Evolutionary conservation across 805 yeast species (phyloP), one percentile per base, ranked within the genome.

Genomic region (Nematodospora valgi): DNA sequence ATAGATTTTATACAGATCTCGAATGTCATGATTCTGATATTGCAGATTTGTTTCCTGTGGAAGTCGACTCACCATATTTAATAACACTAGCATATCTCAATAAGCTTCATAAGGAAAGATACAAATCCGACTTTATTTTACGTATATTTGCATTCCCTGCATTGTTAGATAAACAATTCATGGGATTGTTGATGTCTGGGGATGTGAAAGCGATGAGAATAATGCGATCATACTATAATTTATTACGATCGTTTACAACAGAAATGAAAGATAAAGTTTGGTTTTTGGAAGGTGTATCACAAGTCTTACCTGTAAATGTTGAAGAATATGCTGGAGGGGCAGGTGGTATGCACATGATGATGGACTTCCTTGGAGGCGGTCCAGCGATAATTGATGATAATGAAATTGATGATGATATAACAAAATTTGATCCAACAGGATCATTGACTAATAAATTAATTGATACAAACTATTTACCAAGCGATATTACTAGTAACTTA

Each of bases 71-170:
- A 1, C 96, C 96, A 2, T 91, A 88, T 56, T 68, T 87, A 41
- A 79, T 85, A n/a, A 85, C 96, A 2, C 62, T 87, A 41, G 94
- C 94, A 16, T 87, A 86, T 54, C 70, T 86, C 59, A 93, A 86
- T 54, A 86, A 84, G 58, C 66, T 87, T 30, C 86, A 85, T 57
- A 74, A 79, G 51, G 96, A 88, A 54, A 71, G 88, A 44, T 76
- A 81, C 56, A 84, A 86, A 57, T 77, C 88, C 0, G 96, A 88
- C 55, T 89, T 87, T 52, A 86, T 89, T 18, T 60, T 91, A 22
- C 64, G 96, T 31, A 82, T 89, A 11, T 88, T 91, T 66, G 88
- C 96, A 4, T 88, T 89, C 59, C 96, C 97, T 6, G 98, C 97
- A 0, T 60, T 91, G 32, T 65, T 91, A 46, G 97, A 91, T 54